Evolutionary conservation across 148 eudicot genomes (phyloP).

Genomic region (Chenopodium suecicum): DNA sequence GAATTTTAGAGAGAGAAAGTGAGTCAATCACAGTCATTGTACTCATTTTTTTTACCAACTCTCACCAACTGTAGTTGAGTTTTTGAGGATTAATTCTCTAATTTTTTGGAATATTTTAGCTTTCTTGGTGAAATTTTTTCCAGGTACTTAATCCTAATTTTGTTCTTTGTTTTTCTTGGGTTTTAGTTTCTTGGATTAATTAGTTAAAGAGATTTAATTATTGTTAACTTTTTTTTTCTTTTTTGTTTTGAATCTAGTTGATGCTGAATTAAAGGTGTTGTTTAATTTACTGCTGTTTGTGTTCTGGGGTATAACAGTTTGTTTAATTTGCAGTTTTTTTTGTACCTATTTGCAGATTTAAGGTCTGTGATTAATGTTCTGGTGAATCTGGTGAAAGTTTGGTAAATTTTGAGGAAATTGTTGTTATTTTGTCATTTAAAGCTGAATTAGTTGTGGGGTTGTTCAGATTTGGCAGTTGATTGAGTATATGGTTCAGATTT

Average conservation of each 20-base stretch:
- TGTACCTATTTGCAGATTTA: slow-evolving; percentile 28
- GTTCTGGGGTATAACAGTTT: neutral
- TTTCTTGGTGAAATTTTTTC: neutral
- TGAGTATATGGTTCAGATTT: neutral
- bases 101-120: slow-evolving; percentile 13
- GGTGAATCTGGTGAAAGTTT: slow-evolving; percentile 19
- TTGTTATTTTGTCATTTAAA: neutral
- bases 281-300: neutral
- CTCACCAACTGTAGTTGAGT: neutral
- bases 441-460: slow-evolving; percentile 4
- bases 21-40: slow-evolving; percentile 7
- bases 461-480: slow-evolving; percentile 9
- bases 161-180: neutral
- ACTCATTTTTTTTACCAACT: slow-evolving; percentile 9
- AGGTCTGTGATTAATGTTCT: slow-evolving; percentile 7
- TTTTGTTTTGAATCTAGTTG: slow-evolving; percentile 21
- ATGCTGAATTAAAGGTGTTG: slow-evolving; percentile 5
- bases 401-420: slow-evolving; percentile 6
- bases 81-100: slow-evolving; percentile 15
- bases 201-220: slow-evolving; percentile 4
- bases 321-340: neutral
- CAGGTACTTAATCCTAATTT: slow-evolving; percentile 11
- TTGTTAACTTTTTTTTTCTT: neutral
- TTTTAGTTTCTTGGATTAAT: neutral
- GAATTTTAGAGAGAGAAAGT: slow-evolving; percentile 4